These are phyloP conservation scores for Tetracentron sinense DNA, from an alignment of 164 flowering plant genomes.

Conservation along the genomic window DNA sequence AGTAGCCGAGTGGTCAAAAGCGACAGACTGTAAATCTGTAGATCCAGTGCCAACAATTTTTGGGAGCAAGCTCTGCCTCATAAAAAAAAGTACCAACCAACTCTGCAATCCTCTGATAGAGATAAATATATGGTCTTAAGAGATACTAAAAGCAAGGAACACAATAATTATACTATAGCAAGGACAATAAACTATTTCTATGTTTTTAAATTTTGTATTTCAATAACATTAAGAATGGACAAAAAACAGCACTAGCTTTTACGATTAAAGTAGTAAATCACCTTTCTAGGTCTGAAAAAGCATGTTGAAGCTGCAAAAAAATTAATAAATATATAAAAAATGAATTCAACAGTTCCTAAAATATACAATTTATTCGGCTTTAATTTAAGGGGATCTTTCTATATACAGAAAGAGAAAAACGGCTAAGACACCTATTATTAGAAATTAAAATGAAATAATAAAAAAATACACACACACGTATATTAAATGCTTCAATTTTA, in stretches of 20 bases:
- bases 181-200: background rate
- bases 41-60: too few species aligned
- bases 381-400: too few species aligned
- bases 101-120: background rate
- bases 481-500: too few species aligned
- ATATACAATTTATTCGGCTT: too few species aligned
- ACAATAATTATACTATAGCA: background rate
- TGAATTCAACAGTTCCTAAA: background rate
- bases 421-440: too few species aligned
- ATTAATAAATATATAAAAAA: background rate
- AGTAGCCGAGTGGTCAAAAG: too few species aligned
- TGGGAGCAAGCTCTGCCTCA: too few species aligned
- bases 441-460: too few species aligned
- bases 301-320: slow-evolving; percentile 61
- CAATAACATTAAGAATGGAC: background rate
- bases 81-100: background rate
- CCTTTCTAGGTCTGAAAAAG: slow-evolving; percentile 70
- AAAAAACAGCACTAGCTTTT: background rate
- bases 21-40: too few species aligned
- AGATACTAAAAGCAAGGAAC: background rate
- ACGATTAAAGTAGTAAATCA: slow-evolving; percentile 18
- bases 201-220: background rate
- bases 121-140: background rate
- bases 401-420: too few species aligned
- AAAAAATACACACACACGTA: too few species aligned